These are phyloP conservation scores for Saccharomyces hybrid DNA, from an alignment of 1,139 yeast genomes.

Conservation along the genomic window DNA sequence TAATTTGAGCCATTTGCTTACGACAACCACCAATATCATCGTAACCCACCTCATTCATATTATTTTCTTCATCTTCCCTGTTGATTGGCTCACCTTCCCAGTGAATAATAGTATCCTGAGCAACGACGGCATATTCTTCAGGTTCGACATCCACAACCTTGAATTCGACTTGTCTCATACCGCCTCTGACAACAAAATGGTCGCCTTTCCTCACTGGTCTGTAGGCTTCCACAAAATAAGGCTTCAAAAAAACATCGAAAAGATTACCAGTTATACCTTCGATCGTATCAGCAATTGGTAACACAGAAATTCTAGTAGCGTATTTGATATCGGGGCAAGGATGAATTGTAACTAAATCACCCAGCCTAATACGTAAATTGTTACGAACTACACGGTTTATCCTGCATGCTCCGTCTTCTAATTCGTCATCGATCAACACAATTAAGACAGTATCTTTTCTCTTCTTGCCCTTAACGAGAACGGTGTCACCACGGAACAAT, in stretches of 20 bases:
- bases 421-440: conserved; percentile 92
- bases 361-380: conserved; percentile 87
- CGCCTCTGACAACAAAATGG: conserved; percentile 93
- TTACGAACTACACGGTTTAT: conserved; percentile 93
- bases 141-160: conserved; percentile 98
- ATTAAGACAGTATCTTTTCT: conserved; percentile 97
- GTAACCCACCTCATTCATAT: conserved; percentile 89
- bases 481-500: conserved; percentile 96
- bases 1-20: conserved; percentile 96
- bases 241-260: conserved; percentile 93
- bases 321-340: conserved; percentile 98
- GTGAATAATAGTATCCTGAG: conserved; percentile 96
- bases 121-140: conserved; percentile 93
- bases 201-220: conserved; percentile 98
- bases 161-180: conserved; percentile 98
- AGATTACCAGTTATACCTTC: conserved; percentile 98
- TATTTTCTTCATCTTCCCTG: conserved; percentile 96
- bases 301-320: conserved; percentile 84
- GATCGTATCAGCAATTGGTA: conserved; percentile 96
- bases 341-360: conserved; percentile 84
- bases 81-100: conserved; percentile 99
- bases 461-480: conserved; percentile 94
- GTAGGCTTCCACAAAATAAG: conserved; percentile 97
- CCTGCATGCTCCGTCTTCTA: conserved; percentile 93
- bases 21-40: conserved; percentile 99